Evolutionary conservation across 1,284 basidiomycete genomes (phyloP).

Genomic region (Trichosporon coremiiforme): DNA sequence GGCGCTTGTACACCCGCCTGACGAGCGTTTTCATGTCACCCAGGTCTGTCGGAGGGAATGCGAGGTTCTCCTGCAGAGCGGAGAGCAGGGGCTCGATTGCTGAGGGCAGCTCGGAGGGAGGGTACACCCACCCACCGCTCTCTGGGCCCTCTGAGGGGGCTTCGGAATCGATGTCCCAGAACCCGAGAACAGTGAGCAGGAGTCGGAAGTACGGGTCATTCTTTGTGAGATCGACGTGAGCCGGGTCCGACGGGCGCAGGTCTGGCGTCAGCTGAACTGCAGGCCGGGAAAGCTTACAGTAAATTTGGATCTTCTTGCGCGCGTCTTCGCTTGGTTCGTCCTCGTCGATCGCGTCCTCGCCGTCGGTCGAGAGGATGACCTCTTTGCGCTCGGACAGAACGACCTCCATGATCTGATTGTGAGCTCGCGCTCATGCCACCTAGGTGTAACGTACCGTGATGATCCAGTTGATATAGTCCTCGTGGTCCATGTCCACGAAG

Average conservation of each 20-base stretch:
- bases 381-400: constrained; percentile 69
- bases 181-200: constrained; percentile 62
- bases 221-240: constrained; percentile 72
- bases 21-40: constrained; percentile 45
- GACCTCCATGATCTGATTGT: constrained; percentile 65
- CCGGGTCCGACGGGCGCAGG: constrained; percentile 71
- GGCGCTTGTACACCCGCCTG: constrained; percentile 25
- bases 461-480: constrained; percentile 72
- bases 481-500: constrained; percentile 68
- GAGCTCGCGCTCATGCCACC: neutral
- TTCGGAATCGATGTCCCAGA: constrained; percentile 38
- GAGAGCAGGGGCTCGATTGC: constrained; percentile 40
- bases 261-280: constrained; percentile 60
- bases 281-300: constrained; percentile 62
- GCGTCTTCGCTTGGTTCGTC: constrained; percentile 70
- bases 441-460: constrained; percentile 66
- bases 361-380: constrained; percentile 72
- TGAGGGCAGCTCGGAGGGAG: constrained; percentile 38
- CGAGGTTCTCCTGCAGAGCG: constrained; percentile 46
- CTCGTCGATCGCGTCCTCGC: constrained; percentile 50
- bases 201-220: constrained; percentile 77
- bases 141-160: neutral
- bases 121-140: constrained; percentile 43
- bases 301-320: constrained; percentile 70
- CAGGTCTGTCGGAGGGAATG: constrained; percentile 30